Evolutionary conservation across 2,329 filamentous ascomycete genomes (phyloP).

Genomic region (Claviceps fusiformis): DNA sequence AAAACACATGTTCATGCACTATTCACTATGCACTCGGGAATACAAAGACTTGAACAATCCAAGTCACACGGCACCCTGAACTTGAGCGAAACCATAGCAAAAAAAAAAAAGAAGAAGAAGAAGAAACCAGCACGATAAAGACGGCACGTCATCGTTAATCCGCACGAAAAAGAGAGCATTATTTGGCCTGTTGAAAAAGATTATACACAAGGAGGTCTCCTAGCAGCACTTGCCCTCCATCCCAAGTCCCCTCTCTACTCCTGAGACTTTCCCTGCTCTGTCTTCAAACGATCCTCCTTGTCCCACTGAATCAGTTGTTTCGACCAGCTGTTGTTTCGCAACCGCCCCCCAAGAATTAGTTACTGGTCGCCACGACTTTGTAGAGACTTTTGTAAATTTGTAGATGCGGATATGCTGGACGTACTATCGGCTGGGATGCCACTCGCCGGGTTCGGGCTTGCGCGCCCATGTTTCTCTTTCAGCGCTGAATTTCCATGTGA

Average conservation of each 20-base stretch:
- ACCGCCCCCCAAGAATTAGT: background rate
- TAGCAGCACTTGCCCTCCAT: background rate
- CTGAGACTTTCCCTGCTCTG: constrained; percentile 17
- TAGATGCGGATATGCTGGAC: constrained; percentile 19
- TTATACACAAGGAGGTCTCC: constrained; percentile 6
- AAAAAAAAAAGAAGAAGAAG: background rate
- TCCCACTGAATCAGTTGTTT: constrained; percentile 32
- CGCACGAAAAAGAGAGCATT: background rate
- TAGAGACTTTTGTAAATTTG: background rate
- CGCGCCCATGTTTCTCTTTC: constrained; percentile 58
- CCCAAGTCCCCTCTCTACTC: constrained; percentile 8
- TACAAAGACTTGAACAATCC: no score
- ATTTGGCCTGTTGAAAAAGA: background rate
- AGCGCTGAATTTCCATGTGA: constrained; percentile 60
- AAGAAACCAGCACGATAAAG: background rate
- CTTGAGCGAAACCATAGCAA: no score
- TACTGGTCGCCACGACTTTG: background rate
- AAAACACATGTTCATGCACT: no score
- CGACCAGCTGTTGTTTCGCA: constrained; percentile 24
- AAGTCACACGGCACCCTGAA: no score
- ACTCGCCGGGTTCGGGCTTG: constrained; percentile 64
- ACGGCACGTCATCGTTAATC: background rate
- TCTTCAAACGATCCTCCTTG: constrained; percentile 25
- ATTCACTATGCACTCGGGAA: no score
- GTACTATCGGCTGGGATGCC: constrained; percentile 76